These are phyloP conservation scores for Lichtheimia corymbifera DNA, from an alignment of 371 early-diverging fungal genomes.

Conservation along the genomic window DNA sequence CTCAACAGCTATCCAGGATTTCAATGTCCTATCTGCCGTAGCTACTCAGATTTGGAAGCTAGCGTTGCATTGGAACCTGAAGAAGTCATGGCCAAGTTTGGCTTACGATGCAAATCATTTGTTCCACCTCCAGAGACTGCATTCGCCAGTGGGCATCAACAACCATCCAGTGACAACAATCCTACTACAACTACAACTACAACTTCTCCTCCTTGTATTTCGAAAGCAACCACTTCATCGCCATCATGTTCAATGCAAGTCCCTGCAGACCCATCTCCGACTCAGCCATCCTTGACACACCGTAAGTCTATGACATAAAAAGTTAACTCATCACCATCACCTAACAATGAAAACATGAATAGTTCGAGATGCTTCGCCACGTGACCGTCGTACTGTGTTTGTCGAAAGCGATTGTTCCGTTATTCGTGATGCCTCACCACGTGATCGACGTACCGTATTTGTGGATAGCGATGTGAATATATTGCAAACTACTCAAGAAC, in stretches of 20 bases:
- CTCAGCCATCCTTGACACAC: conserved; percentile 4
- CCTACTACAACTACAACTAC: not conserved
- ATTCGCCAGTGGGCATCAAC: conserved; percentile 13
- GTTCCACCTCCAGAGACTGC: conserved; percentile 16
- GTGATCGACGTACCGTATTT: conserved; percentile 28
- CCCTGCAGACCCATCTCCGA: conserved; percentile 6
- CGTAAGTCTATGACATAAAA: too few relatives aligned
- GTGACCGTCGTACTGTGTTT: not conserved
- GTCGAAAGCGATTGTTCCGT: not conserved
- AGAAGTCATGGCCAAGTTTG: conserved; percentile 29
- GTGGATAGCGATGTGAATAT: conserved; percentile 14
- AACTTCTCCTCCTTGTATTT: not conserved
- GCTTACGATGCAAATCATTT: conserved; percentile 20
- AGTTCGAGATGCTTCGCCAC: not conserved
- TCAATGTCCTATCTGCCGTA: conserved; percentile 94
- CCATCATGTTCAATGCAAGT: not conserved
- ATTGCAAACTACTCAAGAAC: conserved; percentile 1
- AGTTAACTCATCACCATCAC: too few relatives aligned
- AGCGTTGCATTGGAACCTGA: conserved; percentile 60
- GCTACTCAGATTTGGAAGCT: conserved; percentile 93
- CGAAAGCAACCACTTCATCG: not conserved
- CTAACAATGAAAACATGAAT: not conserved
- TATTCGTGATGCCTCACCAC: conserved; percentile 19
- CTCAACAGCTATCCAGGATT: conserved; percentile 78
- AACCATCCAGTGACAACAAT: not conserved